phyloP scores from a whole-genome alignment of 2,329 filamentous ascomycete genomes.

The Arthrinium phaeospermum region DNA sequence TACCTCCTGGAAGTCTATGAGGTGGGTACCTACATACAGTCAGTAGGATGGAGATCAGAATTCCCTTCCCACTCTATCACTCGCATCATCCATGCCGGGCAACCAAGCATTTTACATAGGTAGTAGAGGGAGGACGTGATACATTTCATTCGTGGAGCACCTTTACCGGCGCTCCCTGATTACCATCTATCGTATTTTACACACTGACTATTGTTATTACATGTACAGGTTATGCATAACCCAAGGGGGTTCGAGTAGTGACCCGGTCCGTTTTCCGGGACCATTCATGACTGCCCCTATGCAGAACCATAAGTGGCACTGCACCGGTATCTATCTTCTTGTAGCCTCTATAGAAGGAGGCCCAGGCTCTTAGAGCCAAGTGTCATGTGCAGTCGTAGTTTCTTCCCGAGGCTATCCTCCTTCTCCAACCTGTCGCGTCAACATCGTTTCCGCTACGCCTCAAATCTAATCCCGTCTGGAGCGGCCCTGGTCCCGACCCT shows the following conservation, averaged over 20 bases:
- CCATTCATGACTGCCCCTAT: background rate
- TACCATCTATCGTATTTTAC: slow-evolving; percentile 12
- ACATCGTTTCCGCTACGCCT: background rate
- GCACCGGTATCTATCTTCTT: background rate
- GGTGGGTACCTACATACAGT: too few relatives aligned
- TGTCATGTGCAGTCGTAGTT: background rate
- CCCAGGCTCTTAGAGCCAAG: background rate
- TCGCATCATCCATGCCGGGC: too few relatives aligned
- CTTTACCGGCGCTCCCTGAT: background rate
- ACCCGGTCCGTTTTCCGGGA: background rate
- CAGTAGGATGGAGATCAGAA: too few relatives aligned
- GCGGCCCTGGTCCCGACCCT: background rate
- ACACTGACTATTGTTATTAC: background rate
- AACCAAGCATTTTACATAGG: background rate
- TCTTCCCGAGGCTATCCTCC: background rate
- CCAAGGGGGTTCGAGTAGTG: background rate
- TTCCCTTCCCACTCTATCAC: too few relatives aligned
- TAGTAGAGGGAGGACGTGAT: slow-evolving; percentile 9
- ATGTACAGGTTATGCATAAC: background rate
- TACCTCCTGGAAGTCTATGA: too few relatives aligned
- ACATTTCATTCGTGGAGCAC: background rate
- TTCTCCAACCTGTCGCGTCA: background rate
- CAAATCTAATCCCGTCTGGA: background rate
- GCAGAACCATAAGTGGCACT: background rate
- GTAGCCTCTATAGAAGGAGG: background rate